Evolutionary conservation across 2,329 filamentous ascomycete species (phyloP).

Genomic region (Hypoxylon sp.): DNA sequence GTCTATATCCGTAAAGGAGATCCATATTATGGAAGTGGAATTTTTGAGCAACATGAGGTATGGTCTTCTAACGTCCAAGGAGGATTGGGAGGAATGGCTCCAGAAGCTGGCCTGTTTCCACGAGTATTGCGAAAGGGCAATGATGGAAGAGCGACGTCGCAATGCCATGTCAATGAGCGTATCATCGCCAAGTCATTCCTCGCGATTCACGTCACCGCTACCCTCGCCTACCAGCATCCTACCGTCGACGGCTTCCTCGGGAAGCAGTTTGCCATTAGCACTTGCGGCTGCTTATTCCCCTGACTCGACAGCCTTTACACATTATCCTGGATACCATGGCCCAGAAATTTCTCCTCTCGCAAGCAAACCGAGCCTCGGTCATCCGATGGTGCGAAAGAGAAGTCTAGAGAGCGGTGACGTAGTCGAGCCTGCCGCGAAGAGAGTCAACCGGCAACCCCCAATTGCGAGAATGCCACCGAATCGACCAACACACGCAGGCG

Average conservation of each 20-base stretch:
- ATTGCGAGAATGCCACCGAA: constrained; percentile 47
- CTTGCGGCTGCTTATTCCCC: constrained; percentile 61
- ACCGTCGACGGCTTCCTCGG: constrained; percentile 47
- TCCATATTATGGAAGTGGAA: constrained; percentile 99
- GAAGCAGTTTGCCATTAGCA: constrained; percentile 56
- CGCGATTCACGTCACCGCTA: constrained; percentile 62
- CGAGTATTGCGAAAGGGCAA: constrained; percentile 83
- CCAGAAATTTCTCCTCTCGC: constrained; percentile 65
- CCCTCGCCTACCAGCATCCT: constrained; percentile 64
- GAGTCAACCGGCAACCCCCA: constrained; percentile 56
- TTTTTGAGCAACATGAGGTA: constrained; percentile 99
- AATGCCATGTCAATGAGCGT: constrained; percentile 56
- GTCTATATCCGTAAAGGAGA: constrained; percentile 91
- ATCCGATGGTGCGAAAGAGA: constrained; percentile 64
- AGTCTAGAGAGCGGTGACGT: constrained; percentile 64
- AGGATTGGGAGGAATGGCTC: constrained; percentile 91
- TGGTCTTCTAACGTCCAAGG: constrained; percentile 86
- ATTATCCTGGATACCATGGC: constrained; percentile 58
- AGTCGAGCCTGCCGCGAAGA: constrained; percentile 70
- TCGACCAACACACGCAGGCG: constrained; percentile 42
- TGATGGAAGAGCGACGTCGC: constrained; percentile 57
- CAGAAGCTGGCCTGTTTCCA: constrained; percentile 85
- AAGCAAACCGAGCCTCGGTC: constrained; percentile 62
- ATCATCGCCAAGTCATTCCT: constrained; percentile 59
- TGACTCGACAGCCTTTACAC: constrained; percentile 53